Percentiles rank a stretch among this genome's conserved stretches.
Evolutionary conservation across 441 rosid species (phyloP).

Genomic region (Mallotus repandus): DNA sequence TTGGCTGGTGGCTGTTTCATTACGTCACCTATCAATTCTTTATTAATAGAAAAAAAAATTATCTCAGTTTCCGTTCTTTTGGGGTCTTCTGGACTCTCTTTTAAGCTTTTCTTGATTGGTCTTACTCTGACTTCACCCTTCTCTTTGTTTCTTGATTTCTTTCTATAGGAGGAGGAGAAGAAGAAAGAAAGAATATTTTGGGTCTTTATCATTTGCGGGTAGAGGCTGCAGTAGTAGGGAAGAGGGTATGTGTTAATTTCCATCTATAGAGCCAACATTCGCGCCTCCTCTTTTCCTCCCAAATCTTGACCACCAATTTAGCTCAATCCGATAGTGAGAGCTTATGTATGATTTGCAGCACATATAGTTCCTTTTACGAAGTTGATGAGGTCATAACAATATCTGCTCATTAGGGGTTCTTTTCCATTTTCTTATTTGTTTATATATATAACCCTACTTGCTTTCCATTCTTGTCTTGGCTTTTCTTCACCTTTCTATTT

Average conservation of each 20-base stretch:
- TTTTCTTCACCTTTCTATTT: slow-evolving; percentile 12
- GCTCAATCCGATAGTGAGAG: slow-evolving; percentile 42
- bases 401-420: slow-evolving; percentile 41
- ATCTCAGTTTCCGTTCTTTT: not conserved
- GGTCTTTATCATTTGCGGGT: slow-evolving; percentile 63
- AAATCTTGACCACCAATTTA: slow-evolving; percentile 62
- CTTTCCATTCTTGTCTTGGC: slow-evolving; percentile 32
- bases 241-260: slow-evolving; percentile 10
- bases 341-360: slow-evolving; percentile 30
- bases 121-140: slow-evolving; percentile 21
- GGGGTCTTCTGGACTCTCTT: slow-evolving; percentile 22
- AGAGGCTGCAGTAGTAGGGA: slow-evolving; percentile 29
- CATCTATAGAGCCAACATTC: slow-evolving; percentile 14
- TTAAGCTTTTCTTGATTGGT: slow-evolving; percentile 25
- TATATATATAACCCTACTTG: slow-evolving; percentile 44
- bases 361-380: slow-evolving; percentile 18
- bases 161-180: slow-evolving; percentile 9
- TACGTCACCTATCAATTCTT: slow-evolving; percentile 31
- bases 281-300: slow-evolving; percentile 45
- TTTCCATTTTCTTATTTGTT: not conserved
- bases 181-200: not conserved
- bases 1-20: slow-evolving; percentile 46
- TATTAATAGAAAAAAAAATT: too few species aligned
- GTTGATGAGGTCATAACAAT: slow-evolving; percentile 20
- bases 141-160: not conserved